Conservation (phyloP, 345 rosid species). For the Clarkia xantiana region DNA sequence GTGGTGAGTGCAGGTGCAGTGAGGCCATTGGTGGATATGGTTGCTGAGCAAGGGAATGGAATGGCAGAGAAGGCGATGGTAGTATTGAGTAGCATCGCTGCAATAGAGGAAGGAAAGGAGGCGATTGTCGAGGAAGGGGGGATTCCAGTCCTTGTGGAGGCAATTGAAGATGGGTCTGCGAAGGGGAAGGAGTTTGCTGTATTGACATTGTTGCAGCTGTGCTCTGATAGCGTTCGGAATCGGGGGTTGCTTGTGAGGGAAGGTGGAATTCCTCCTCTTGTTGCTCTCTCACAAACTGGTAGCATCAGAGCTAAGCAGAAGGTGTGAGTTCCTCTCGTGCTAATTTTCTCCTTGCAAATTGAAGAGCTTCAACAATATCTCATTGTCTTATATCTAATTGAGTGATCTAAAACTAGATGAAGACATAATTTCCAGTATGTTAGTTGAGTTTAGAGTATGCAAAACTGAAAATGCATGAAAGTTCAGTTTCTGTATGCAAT, state of each 20-base stretch:
- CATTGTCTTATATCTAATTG: too few species aligned
- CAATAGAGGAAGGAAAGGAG: constrained; percentile 55
- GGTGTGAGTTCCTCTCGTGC: constrained; percentile 19
- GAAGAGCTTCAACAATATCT: too few species aligned
- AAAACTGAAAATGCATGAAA: too few species aligned
- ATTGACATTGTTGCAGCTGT: constrained; percentile 64
- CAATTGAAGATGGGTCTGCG: constrained; percentile 76
- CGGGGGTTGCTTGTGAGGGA: constrained; percentile 86
- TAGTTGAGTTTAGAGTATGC: too few species aligned
- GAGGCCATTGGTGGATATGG: constrained; percentile 69
- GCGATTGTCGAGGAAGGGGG: constrained; percentile 86
- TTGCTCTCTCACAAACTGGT: constrained; percentile 76
- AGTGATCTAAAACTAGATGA: too few species aligned
- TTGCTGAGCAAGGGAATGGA: constrained; percentile 69
- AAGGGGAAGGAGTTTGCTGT: constrained; percentile 91
- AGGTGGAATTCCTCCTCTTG: constrained; percentile 98
- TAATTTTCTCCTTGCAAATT: too few species aligned
- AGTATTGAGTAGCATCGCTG: constrained; percentile 66
- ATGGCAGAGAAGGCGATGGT: constrained; percentile 98
- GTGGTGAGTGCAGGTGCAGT: constrained; percentile 85
- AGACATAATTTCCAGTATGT: too few species aligned
- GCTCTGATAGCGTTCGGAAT: constrained; percentile 55
- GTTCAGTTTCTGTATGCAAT: too few species aligned
- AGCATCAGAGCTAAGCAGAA: constrained; percentile 63
- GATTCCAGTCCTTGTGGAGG: constrained; percentile 77